Base-by-base conservation (phyloP, 2,329 filamentous ascomycete species). In the Diaporthe citri region DNA sequence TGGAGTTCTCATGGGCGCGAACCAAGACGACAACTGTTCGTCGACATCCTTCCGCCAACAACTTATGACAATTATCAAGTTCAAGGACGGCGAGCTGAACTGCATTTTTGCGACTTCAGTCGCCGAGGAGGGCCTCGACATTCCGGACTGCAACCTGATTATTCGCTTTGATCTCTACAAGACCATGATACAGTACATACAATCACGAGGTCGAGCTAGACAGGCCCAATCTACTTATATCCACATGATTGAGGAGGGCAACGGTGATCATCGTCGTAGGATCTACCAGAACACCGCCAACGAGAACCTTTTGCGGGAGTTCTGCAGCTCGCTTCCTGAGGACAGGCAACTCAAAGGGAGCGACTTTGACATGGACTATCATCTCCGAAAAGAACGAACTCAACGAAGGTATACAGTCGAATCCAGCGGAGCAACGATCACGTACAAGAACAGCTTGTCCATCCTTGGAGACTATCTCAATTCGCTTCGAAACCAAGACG, bases 101-200 rank as follows among this genome's bases (percentile, higher is more conserved):
- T 93, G 92, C 76, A 84, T 94, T 1, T 90, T 94, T 79, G 89
- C 92, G 2, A 93, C 92, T 0, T 91, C 91, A 0, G 90, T 93
- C 2, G 91, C 89, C 0, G 92, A 93, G 79, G 92, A 93, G 80
- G 92, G 92, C 0, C 87, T 93, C 17, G 92, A 93, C 78, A 89
- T 93, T 64, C 91, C 92, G 0, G 90, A 92, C 73, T 93, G 92
- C 81, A 93, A 93, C 77, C 81, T 93, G 1, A 86, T 93, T 41
- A 87, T 94, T 75, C 85, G 96, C 2, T 99, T 98, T 80, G 95
- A 98, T 81, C 89, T 97, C 3, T 98, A 95, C 83, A 88, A 89
- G 15, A 98, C 96, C 0, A 92, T 98, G 83, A 98, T 98, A 71
- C 94, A 97, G 80, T 98, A 98, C 81, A 92, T 98, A 28, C 97